Conservation (phyloP, 805 yeast genomes). For the Candida palmyrensis region DNA sequence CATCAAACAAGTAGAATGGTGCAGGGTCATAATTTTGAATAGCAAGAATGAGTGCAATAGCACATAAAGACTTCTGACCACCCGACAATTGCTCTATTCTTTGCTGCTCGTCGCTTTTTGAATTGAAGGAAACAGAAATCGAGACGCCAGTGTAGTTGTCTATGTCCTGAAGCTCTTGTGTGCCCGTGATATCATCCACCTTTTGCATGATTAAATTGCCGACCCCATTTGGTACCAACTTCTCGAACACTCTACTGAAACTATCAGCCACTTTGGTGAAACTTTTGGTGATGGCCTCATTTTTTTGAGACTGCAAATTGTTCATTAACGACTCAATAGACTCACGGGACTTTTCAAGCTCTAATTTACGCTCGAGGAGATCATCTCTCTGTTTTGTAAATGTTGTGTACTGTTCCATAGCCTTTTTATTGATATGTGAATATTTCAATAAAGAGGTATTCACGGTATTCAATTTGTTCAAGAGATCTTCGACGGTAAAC, state of each 20-base stretch:
- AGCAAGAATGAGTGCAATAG: constrained; percentile 88
- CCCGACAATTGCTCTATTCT: constrained; percentile 90
- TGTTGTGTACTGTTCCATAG: constrained; percentile 73
- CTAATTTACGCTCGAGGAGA: constrained; percentile 58
- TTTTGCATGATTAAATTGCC: constrained; percentile 69
- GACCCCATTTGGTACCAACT: constrained; percentile 76
- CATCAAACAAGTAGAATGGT: constrained; percentile 93
- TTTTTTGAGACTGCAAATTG: constrained; percentile 71
- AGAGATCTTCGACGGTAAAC: constrained; percentile 46
- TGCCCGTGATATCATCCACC: constrained; percentile 14
- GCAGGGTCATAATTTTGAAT: constrained; percentile 96
- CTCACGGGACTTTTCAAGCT: constrained; percentile 61
- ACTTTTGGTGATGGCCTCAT: constrained; percentile 74
- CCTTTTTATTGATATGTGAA: constrained; percentile 82
- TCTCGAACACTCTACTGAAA: constrained; percentile 70
- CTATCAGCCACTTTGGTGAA: constrained; percentile 71
- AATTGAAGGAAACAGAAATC: constrained; percentile 84
- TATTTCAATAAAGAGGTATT: constrained; percentile 56
- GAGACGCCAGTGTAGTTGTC: constrained; percentile 77
- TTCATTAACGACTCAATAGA: constrained; percentile 70
- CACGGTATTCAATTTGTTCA: constrained; percentile 47
- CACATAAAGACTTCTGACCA: constrained; percentile 96
- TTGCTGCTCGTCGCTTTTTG: constrained; percentile 78
- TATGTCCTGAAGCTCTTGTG: constrained; percentile 17
- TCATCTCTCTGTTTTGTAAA: constrained; percentile 72